Conservation (phyloP, 2,329 filamentous ascomycete genomes). For the Hortaea sp. region DNA sequence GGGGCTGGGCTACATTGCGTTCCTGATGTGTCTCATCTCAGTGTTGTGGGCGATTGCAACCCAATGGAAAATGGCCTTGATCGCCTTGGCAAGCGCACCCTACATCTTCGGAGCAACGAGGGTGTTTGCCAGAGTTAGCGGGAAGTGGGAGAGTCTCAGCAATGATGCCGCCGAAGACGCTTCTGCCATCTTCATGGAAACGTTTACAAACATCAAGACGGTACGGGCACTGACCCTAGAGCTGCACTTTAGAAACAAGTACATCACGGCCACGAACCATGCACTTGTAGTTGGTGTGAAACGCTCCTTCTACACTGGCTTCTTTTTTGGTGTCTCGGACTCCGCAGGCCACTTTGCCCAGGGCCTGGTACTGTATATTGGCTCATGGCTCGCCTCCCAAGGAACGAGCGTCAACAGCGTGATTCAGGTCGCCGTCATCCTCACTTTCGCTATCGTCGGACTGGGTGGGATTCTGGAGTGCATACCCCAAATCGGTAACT, state of each 20-base stretch:
- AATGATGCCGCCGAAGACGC: slow-evolving; percentile 53
- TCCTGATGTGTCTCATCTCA: slow-evolving; percentile 57
- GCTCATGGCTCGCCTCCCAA: slow-evolving; percentile 51
- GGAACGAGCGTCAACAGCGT: slow-evolving; percentile 47
- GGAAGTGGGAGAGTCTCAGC: slow-evolving; percentile 61
- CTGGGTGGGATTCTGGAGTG: slow-evolving; percentile 59
- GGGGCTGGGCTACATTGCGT: slow-evolving; percentile 56
- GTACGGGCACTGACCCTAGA: slow-evolving; percentile 69
- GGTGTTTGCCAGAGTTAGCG: slow-evolving; percentile 54
- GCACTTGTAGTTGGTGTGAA: slow-evolving; percentile 54
- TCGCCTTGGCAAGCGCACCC: slow-evolving; percentile 60
- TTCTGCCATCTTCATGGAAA: slow-evolving; percentile 59
- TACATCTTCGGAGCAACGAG: slow-evolving; percentile 57
- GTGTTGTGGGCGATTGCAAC: slow-evolving; percentile 63
- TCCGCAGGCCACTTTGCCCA: slow-evolving; percentile 60
- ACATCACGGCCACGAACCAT: slow-evolving; percentile 40
- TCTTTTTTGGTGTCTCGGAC: slow-evolving; percentile 70
- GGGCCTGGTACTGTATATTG: slow-evolving; percentile 78
- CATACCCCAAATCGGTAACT: slow-evolving; percentile 70
- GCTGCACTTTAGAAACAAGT: slow-evolving; percentile 56
- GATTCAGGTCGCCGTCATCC: slow-evolving; percentile 66
- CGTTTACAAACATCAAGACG: slow-evolving; percentile 68
- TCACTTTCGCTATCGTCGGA: slow-evolving; percentile 74
- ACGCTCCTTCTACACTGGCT: slow-evolving; percentile 56
- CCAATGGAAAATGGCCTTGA: slow-evolving; percentile 72